Evolutionary conservation across 805 yeast genomes (phyloP), one percentile per base, ranked within the genome.

Genomic region (Pichia heedii): DNA sequence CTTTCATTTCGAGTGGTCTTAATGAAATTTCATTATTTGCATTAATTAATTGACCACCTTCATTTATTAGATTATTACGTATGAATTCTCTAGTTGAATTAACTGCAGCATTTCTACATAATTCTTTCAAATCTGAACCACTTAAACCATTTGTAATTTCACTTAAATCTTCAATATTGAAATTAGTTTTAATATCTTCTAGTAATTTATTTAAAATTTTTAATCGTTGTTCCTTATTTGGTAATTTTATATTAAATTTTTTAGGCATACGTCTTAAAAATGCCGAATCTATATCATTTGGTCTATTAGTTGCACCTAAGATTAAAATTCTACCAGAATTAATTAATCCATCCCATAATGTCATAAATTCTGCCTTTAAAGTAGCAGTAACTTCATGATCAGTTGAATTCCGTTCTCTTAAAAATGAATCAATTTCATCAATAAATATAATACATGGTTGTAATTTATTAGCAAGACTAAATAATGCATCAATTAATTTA

Each of bases 341-440:
- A 8, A 75, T 65, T 27, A 90, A 68, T 0, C 98, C 98, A 61
- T 90, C 98, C 97, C 97, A 90, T 40, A 90, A 67, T 0, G 96
- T 87, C 97, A 90, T 90, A 57, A 90, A 93, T 62, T 90, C 97
- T 1, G 97, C 96, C 63, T 90, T 90, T 49, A 90, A 69, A 74
- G 83, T 81, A 1, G 96, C 86, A 26, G 96, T 88, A n/a, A 86
- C 88, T 63, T 90, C 98, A 64, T 90, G 97, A 63, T 90, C 98
- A 39, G 71, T 69, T 1, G 86, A 74, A 18, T 81, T 74, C 49
- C 98, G 73, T 57, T 87, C 95, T 52, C 97, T 75, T 53, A 90
- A 69, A 57, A 90, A 88, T 7, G 97, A 86, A 66, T 90, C 98
- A 47, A 90, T 93, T 63, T 90, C 98, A 65, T 90, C 98, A 47